Evolutionary conservation across 73 alveolate genomes (phyloP), one percentile per base, ranked within the genome.

Genomic region (Stentor coeruleus): DNA sequence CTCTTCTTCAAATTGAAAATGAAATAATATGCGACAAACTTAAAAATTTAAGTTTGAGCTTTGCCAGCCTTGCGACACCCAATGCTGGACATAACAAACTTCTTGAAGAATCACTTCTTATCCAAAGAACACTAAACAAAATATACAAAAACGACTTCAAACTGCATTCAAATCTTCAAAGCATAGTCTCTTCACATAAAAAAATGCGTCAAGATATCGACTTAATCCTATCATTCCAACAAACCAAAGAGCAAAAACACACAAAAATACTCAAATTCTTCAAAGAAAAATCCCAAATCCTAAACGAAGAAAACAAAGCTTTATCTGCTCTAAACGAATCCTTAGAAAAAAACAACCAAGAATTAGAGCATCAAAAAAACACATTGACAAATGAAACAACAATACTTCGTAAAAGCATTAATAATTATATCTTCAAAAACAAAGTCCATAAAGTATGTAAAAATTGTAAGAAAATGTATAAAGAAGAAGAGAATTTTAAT

Each of bases 11-110:
- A 38, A 87, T 87, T 90, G 93, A 90, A 80, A 74, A 59, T 39
- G 96, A 90, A 39, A 87, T 90, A n/a, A 87, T 87, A 80, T 91
- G 91, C 31, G 91, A 90, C 31, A 33, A 82, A 55, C 81, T 90
- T 3, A 79, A 74, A 57, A 59, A 86, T 36, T 89, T 87, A 28
- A 26, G n/a, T 40, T n/a, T 20, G 6, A 15, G 28, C 33, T 20
- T 75, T n/a, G 26, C 14, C 31, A 33, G 39, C 6, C 15, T 75
- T 14, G 6, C 39, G 20, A 38, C n/a, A 26, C n/a, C 15, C n/a
- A 36, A 75, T 40, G n/a, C 33, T 31, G 14, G 14, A 26, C n/a
- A 26, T 28, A 20, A 20, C 0, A 37, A 75, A 33, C 38, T 75
- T 2, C 59, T 37, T 37, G n/a, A 75, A 26, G 72, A 75, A 75